Percentiles rank a stretch among this genome's conserved stretches.
Evolutionary conservation across 225 moss, liverwort and hornwort genomes (phyloP).

Genomic region (Bryum argenteum): DNA sequence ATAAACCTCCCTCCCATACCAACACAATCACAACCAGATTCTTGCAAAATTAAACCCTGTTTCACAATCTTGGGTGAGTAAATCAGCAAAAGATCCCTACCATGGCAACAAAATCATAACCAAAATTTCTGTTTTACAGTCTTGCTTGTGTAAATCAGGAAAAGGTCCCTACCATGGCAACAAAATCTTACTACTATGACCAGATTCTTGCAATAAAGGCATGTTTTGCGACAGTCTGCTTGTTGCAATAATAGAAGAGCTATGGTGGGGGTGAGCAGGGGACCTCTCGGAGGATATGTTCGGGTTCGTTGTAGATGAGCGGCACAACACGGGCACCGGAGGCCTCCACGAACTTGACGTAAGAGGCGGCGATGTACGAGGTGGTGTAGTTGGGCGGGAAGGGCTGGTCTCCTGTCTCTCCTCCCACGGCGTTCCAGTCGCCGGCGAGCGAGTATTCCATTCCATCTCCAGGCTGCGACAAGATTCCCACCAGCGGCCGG

Average conservation of each 20-base stretch:
- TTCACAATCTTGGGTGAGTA: too few relatives aligned
- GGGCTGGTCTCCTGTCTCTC: neutral
- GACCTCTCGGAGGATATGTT: conserved; percentile 69
- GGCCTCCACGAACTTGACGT: conserved; percentile 90
- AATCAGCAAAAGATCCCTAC: too few relatives aligned
- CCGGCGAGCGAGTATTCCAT: conserved; percentile 24
- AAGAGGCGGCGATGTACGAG: conserved; percentile 87
- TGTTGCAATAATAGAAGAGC: neutral
- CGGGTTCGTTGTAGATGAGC: conserved; percentile 84
- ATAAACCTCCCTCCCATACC: neutral
- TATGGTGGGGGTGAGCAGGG: neutral
- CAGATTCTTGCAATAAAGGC: too few relatives aligned
- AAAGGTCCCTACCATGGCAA: too few relatives aligned
- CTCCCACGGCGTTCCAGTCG: conserved; percentile 12
- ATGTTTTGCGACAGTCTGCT: too few relatives aligned
- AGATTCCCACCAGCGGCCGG: conserved; percentile 75
- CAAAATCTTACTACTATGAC: too few relatives aligned
- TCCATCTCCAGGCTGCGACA: conserved; percentile 68
- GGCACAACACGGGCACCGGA: conserved; percentile 88
- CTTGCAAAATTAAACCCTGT: too few relatives aligned
- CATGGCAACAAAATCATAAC: too few relatives aligned
- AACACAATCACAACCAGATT: too few relatives aligned
- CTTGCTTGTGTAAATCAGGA: too few relatives aligned
- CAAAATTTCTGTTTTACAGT: too few relatives aligned
- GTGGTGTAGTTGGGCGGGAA: conserved; percentile 27